Evolutionary conservation across 805 yeast species (phyloP).

Genomic region (Lipomyces mesembrius): DNA sequence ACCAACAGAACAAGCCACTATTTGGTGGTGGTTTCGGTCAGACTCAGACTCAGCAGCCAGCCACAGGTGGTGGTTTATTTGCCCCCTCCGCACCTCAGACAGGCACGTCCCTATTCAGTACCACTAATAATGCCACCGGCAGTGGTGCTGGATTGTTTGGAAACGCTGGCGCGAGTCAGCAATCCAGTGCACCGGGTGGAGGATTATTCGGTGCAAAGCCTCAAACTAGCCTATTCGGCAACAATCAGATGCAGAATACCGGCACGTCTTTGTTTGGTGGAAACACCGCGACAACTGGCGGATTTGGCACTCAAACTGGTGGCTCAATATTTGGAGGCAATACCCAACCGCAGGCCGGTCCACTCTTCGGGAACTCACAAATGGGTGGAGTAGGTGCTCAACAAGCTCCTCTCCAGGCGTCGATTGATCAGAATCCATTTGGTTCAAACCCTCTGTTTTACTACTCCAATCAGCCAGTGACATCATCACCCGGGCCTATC

Average conservation of each 20-base stretch:
- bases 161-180: slow-evolving; percentile 22
- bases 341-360: slow-evolving; percentile 30
- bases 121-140: slow-evolving; percentile 38
- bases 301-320: slow-evolving; percentile 49
- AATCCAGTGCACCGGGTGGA: slow-evolving; percentile 30
- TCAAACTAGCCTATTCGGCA: slow-evolving; percentile 39
- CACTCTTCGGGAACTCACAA: slow-evolving; percentile 34
- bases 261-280: slow-evolving; percentile 37
- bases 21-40: slow-evolving; percentile 34
- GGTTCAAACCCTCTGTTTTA: slow-evolving; percentile 74
- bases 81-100: slow-evolving; percentile 43
- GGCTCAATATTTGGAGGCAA: slow-evolving; percentile 30
- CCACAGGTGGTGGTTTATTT: slow-evolving; percentile 47
- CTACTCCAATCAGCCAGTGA: slow-evolving; percentile 46
- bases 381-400: slow-evolving; percentile 26
- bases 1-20: slow-evolving; percentile 23
- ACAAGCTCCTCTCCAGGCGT: slow-evolving; percentile 45
- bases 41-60: slow-evolving; percentile 19
- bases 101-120: slow-evolving; percentile 41
- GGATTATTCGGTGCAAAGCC: slow-evolving; percentile 45
- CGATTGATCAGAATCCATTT: slow-evolving; percentile 66
- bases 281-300: slow-evolving; percentile 46
- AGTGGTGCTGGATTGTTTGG: slow-evolving; percentile 39
- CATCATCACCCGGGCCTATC: slow-evolving; percentile 52
- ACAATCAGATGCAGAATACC: slow-evolving; percentile 21